These are phyloP conservation scores for Tillandsia leiboldiana DNA, from an alignment of 176 grass and related monocot species.

Conservation along the genomic window DNA sequence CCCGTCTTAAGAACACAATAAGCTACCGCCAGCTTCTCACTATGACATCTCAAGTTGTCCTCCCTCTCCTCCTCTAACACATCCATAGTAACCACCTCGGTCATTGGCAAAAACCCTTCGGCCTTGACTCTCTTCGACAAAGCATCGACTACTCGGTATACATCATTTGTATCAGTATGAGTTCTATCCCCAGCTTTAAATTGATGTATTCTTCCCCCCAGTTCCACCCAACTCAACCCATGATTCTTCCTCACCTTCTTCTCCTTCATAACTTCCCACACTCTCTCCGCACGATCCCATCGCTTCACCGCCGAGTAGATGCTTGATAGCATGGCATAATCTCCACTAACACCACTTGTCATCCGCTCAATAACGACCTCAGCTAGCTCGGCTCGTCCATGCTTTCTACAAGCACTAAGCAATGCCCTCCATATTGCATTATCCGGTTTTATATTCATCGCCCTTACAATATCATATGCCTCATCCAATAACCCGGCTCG, in stretches of 20 bases:
- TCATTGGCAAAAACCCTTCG: slow-evolving; percentile 51
- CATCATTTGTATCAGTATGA: slow-evolving; percentile 39
- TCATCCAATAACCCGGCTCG: slow-evolving; percentile 52
- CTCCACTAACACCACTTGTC: slow-evolving; percentile 32
- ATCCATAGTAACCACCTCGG: slow-evolving; percentile 57
- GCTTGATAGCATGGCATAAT: slow-evolving; percentile 64
- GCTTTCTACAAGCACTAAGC: slow-evolving; percentile 44
- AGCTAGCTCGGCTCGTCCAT: slow-evolving; percentile 32
- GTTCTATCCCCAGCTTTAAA: slow-evolving; percentile 57
- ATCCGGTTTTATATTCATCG: slow-evolving; percentile 46
- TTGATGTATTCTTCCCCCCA: slow-evolving; percentile 32
- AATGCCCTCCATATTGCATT: slow-evolving; percentile 62
- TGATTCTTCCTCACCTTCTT: slow-evolving; percentile 42
- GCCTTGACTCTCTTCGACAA: slow-evolving; percentile 41
- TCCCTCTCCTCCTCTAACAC: slow-evolving; percentile 63
- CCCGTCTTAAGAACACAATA: slow-evolving; percentile 52
- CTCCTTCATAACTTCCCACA: slow-evolving; percentile 53
- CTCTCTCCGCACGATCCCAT: slow-evolving; percentile 47
- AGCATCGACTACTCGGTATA: slow-evolving; percentile 36
- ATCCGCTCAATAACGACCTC: slow-evolving; percentile 32
- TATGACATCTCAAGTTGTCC: slow-evolving; percentile 51
- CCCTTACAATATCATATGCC: slow-evolving; percentile 48
- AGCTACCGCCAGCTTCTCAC: slow-evolving; percentile 60
- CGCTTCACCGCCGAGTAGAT: slow-evolving; percentile 49
- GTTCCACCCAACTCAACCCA: slow-evolving; percentile 58